Percentiles rank a stretch among this genome's conserved stretches.
Evolutionary conservation across 73 alveolate genomes (phyloP).

Genomic region (Blepharisma stoltei): DNA sequence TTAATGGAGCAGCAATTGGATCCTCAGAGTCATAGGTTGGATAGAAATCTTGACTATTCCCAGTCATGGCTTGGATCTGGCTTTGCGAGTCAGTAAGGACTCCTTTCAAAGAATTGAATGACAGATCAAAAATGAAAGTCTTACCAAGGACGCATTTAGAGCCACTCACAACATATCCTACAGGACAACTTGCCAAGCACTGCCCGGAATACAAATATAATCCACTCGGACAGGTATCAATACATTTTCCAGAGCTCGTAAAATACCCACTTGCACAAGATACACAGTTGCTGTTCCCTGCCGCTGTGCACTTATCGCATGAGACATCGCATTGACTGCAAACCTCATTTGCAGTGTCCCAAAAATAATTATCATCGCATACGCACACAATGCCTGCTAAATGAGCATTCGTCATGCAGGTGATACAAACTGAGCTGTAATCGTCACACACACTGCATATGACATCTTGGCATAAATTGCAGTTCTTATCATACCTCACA

Average conservation of each 20-base stretch:
- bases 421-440: not conserved
- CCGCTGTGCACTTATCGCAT: not conserved
- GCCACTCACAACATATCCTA: not conserved
- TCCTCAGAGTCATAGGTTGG: conserved; percentile 10
- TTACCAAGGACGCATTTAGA: not conserved
- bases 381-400: not conserved
- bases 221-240: not conserved
- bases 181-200: conserved; percentile 5
- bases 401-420: not conserved
- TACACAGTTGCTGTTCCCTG: not conserved
- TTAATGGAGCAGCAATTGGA: not conserved
- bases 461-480: conserved; percentile 15
- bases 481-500: not conserved
- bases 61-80: not conserved
- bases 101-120: not conserved
- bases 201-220: not conserved
- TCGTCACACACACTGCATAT: not conserved
- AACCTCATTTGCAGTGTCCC: not conserved
- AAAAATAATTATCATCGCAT: not conserved
- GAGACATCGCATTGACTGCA: not conserved
- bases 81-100: not conserved
- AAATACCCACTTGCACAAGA: not conserved
- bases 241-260: not conserved
- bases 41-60: not conserved
- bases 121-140: not conserved